A percentile compares a stretch with the other conserved stretches of the same genome.
These are phyloP conservation scores for Penstemon eatonii DNA, from an alignment of 257 asterid species.

Conservation along the genomic window DNA sequence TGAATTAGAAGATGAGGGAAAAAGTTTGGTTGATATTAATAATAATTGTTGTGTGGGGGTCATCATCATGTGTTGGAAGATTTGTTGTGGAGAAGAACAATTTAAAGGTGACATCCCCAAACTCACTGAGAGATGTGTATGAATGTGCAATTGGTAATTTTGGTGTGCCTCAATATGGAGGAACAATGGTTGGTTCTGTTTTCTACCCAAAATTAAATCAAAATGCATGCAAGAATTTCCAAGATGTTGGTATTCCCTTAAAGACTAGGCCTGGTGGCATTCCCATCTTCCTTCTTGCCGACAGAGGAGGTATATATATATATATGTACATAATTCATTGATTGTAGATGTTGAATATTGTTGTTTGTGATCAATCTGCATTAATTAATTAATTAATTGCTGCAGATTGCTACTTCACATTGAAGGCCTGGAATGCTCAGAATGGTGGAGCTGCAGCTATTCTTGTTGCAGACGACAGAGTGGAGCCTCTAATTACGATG, in stretches of 20 bases:
- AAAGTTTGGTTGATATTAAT: too few relatives aligned
- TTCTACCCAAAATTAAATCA: slow-evolving; percentile 79
- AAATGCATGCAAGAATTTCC: slow-evolving; percentile 60
- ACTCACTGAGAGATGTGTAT: slow-evolving; percentile 57
- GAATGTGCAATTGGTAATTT: slow-evolving; percentile 97
- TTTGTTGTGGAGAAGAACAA: slow-evolving; percentile 96
- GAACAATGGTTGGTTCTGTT: slow-evolving; percentile 77
- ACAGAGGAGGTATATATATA: slow-evolving; percentile 64
- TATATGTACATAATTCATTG: too few relatives aligned
- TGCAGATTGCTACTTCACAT: slow-evolving; percentile 80
- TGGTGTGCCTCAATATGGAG: slow-evolving; percentile 96
- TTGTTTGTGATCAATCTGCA: too few relatives aligned
- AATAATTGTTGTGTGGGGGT: too few relatives aligned
- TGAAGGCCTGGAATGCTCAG: slow-evolving; percentile 97
- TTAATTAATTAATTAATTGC: slow-evolving; percentile 21
- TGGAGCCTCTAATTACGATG: slow-evolving; percentile 85
- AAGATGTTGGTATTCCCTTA: slow-evolving; percentile 49
- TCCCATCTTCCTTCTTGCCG: slow-evolving; percentile 84
- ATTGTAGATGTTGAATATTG: too few relatives aligned
- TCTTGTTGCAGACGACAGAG: slow-evolving; percentile 81
- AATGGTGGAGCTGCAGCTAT: slow-evolving; percentile 95
- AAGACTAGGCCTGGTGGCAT: slow-evolving; percentile 76
- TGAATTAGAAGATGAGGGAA: too few relatives aligned
- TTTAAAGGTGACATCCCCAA: slow-evolving; percentile 82
- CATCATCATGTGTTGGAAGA: slow-evolving; percentile 56